Evolutionary conservation across 192 early-diverging fungal genomes (phyloP), one percentile per base, ranked within the genome.

Genomic region (Coemansia sp.): DNA sequence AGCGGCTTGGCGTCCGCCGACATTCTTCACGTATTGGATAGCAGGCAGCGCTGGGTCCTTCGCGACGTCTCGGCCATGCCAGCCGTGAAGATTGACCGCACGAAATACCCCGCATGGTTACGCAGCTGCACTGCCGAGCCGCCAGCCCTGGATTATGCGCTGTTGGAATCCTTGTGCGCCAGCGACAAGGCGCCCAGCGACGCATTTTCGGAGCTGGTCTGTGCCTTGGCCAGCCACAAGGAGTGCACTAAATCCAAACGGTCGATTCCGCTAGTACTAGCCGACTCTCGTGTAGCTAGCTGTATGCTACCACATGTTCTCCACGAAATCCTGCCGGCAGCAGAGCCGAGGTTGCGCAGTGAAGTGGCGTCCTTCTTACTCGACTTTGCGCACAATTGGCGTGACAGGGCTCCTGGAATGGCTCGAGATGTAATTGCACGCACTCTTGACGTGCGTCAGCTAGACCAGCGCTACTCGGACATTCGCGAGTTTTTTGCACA

Each of bases 361-460:
- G 67, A 65, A 38, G 41, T 68, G 8, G 62, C 73, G 1, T 61
- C 66, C 4, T 59, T 77, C 18, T 15, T 77, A 13, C 54, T 77
- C 14, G 73, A 77, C 52, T 65, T 77, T 58, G 58, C 55, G 9
- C 58, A 77, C 42, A 77, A 77, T 50, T 77, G 73, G 73, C 45
- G 48, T 15, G 22, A 54, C 25, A 41, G 65, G 11, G 61, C 73
- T 13, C 66, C 73, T 17, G 35, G 37, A 11, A 52, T 77, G 40
- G 63, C 63, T 5, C 54, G 58, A 19, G 56, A 56, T 5, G 51
- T 65, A 13, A 63, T 77, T 25, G 30, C 31, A 4, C 46, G 67
- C 2, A 58, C 52, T 10, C 48, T 77, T 26, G 62, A 65, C 15
- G 52, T 51, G 13, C 73, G 73, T 0, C 53, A 58, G 51, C 50